A percentile compares a stretch with the other conserved stretches of the same genome.
Evolutionary conservation across 2,329 filamentous ascomycete genomes (phyloP).

Genomic region (Exophiala sideris): DNA sequence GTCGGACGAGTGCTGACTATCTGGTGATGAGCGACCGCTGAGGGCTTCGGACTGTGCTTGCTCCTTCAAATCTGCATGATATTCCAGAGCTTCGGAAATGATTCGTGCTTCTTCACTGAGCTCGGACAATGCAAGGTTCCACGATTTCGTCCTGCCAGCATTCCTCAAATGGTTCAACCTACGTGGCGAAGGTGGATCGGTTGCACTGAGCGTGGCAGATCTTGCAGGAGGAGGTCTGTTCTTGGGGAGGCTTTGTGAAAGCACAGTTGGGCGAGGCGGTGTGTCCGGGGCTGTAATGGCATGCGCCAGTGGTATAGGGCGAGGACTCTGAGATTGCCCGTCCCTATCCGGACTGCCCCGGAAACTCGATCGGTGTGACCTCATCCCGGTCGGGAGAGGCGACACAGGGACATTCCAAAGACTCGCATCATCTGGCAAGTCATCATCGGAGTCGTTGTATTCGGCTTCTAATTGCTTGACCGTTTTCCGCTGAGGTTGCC

Average conservation of each 20-base stretch:
- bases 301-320: slow-evolving; percentile 43
- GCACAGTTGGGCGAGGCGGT: slow-evolving; percentile 27
- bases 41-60: slow-evolving; percentile 10
- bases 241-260: slow-evolving; percentile 33
- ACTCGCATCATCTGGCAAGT: slow-evolving; percentile 49
- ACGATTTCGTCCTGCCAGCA: slow-evolving; percentile 53
- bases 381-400: slow-evolving; percentile 41
- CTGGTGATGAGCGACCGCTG: slow-evolving; percentile 10
- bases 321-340: slow-evolving; percentile 28
- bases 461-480: slow-evolving; percentile 49
- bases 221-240: slow-evolving; percentile 21
- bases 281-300: slow-evolving; percentile 31
- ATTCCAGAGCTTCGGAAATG: slow-evolving; percentile 58
- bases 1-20: slow-evolving; percentile 34
- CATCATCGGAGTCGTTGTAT: slow-evolving; percentile 51
- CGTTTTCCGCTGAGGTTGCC: slow-evolving; percentile 45
- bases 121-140: slow-evolving; percentile 56
- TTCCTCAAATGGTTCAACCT: slow-evolving; percentile 16
- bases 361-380: slow-evolving; percentile 37
- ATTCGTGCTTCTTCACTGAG: slow-evolving; percentile 59
- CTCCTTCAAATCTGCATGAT: slow-evolving; percentile 50
- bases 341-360: slow-evolving; percentile 41
- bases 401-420: slow-evolving; percentile 52
- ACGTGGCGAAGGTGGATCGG: slow-evolving; percentile 30
- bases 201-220: slow-evolving; percentile 17